Evolutionary conservation across 768 basidiomycete genomes (phyloP).

Genomic region (Thelephora ganbajun): DNA sequence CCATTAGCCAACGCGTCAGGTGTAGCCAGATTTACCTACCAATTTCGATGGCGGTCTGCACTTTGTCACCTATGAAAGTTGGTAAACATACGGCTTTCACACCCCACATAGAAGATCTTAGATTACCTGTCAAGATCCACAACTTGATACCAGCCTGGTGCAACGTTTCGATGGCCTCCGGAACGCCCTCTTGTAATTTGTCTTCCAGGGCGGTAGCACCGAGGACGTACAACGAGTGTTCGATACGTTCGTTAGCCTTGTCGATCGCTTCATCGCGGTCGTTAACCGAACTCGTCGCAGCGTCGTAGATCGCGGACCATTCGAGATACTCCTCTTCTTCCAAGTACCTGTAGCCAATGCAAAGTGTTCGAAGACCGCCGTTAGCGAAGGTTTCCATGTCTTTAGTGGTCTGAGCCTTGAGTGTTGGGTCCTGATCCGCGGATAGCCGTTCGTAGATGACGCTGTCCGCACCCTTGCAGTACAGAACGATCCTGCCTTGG

Average conservation of each 20-base stretch:
- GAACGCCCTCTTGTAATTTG: constrained; percentile 93
- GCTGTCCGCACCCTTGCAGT: constrained; percentile 95
- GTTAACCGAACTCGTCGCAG: constrained; percentile 59
- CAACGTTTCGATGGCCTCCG: constrained; percentile 85
- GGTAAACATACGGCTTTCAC: neutral
- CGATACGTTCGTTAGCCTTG: constrained; percentile 70
- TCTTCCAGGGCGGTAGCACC: constrained; percentile 96
- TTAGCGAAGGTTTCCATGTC: constrained; percentile 96
- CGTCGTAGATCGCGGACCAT: constrained; percentile 75
- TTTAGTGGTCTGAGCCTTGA: constrained; percentile 67
- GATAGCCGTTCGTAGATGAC: constrained; percentile 83
- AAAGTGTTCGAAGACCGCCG: constrained; percentile 80
- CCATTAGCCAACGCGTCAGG: too few species aligned
- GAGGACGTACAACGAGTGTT: constrained; percentile 70
- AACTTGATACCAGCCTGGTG: constrained; percentile 93
- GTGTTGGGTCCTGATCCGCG: constrained; percentile 51
- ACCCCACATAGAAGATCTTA: neutral
- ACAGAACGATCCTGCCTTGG: constrained; percentile 69
- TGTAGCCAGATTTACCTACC: constrained; percentile 21
- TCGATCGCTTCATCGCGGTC: constrained; percentile 89
- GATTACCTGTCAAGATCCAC: constrained; percentile 85
- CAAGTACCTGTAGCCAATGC: constrained; percentile 71
- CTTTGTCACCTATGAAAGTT: constrained; percentile 61
- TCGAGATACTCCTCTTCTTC: constrained; percentile 70
- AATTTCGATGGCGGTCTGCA: constrained; percentile 97